Base-by-base conservation (phyloP, 306 rosid genomes). In the Rubus idaeus region DNA sequence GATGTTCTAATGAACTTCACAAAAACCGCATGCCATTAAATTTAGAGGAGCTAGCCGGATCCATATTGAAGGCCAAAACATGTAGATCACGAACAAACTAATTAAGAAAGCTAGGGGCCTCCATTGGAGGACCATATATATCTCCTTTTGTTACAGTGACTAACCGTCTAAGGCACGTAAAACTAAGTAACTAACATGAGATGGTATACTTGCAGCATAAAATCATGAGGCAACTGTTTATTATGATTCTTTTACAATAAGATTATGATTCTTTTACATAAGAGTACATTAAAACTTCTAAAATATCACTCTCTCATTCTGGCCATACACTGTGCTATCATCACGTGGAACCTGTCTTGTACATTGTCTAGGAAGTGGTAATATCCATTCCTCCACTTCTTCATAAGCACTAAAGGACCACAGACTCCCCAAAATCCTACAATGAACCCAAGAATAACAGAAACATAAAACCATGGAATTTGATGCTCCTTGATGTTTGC, bases 391-490 rank as follows among this genome's bases (percentile, higher is more conserved):
- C 68, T 63, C 46, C 46, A 63, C 20, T 63, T 63, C 46, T 2
- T 5, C 21, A 35, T 39, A 6, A 63, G 20, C 40, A 63, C 68
- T 37, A 14, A 16, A 63, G 68, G 68, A 2, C 68, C 44, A 63
- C 4, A 37, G 21, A 63, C 68, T 37, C 46, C 68, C 46, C 45
- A 56, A 9, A 41, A 72, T 56, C 76, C 76, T 39, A 39, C 23
- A n/a, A 72, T 7, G 65, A 72, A 73, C 52, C 77, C 77, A 20
- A 73, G 11, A 5, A 10, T 18, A 21, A 44, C 23, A 3, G 77
- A 57, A 21, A 6, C 45, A 63, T 63, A 37, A 57, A 20, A 14
- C 44, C 42, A 56, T 21, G 61, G 42, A 56, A 23, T 21, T 23
- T 42, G 17, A 0, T 57, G 21, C 42, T 13, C 46, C 20, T 8